Conservation (phyloP, 768 basidiomycete species). For the Boletus insuetus region DNA sequence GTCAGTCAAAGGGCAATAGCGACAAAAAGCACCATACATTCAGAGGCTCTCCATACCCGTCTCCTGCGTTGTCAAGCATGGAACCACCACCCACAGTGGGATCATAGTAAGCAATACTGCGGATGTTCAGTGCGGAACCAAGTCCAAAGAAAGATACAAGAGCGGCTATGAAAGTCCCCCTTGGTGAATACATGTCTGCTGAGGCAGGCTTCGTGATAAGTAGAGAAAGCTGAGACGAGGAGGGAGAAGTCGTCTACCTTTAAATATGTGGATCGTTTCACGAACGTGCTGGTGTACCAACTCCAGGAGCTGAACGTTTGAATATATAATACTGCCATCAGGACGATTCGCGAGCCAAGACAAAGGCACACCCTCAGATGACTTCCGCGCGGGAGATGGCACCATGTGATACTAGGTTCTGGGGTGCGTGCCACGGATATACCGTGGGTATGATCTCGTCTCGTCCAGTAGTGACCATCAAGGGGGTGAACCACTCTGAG, state of each 20-base stretch:
- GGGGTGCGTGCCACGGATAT: background rate
- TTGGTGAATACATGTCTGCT: background rate
- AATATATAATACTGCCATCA: too few species aligned
- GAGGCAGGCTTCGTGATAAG: background rate
- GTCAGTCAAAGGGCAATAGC: background rate
- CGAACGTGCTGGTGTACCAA: background rate
- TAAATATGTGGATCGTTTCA: background rate
- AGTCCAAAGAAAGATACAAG: conserved; percentile 3
- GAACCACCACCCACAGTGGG: conserved; percentile 42
- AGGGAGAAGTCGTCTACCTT: background rate
- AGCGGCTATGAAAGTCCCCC: background rate
- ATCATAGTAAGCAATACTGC: conserved; percentile 31
- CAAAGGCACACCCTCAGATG: background rate
- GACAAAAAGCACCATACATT: conserved; percentile 30
- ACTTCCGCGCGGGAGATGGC: background rate
- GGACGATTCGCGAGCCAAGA: background rate
- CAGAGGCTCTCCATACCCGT: conserved; percentile 40
- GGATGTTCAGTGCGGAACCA: background rate
- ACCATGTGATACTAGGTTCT: background rate
- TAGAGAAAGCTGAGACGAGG: background rate
- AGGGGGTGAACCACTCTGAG: too few species aligned
- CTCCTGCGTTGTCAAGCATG: conserved; percentile 40
- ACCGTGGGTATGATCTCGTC: background rate
- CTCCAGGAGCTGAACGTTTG: too few species aligned
- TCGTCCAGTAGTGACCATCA: background rate